Percentiles rank a stretch among this genome's conserved stretches.
Conservation (phyloP, 1,284 basidiomycete species). For the Naganishia cerealis region DNA sequence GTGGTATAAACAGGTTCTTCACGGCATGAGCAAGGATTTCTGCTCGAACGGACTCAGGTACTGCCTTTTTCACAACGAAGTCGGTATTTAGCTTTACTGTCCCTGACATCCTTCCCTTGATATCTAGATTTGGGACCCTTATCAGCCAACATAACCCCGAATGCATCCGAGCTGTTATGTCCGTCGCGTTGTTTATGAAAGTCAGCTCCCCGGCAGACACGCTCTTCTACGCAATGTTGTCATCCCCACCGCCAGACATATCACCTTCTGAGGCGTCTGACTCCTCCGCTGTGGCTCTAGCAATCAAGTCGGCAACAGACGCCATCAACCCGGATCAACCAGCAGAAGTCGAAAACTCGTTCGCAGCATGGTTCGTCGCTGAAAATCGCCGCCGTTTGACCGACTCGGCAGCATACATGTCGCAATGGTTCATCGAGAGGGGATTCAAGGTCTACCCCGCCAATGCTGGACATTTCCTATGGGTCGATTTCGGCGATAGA, state of each 20-base stretch:
- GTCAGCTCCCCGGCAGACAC: conserved; percentile 37
- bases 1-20: conserved; percentile 39
- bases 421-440: conserved; percentile 47
- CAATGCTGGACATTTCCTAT: conserved; percentile 52
- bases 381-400: conserved; percentile 45
- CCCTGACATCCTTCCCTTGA: not conserved
- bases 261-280: conserved; percentile 3
- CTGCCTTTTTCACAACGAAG: not conserved
- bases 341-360: conserved; percentile 40
- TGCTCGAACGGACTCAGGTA: conserved; percentile 53
- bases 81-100: not conserved
- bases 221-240: conserved; percentile 16
- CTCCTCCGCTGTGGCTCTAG: not conserved
- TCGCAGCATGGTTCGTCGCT: conserved; percentile 42
- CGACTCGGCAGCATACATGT: conserved; percentile 46
- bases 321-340: conserved; percentile 45
- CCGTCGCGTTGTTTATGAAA: conserved; percentile 51
- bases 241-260: conserved; percentile 19
- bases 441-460: conserved; percentile 48
- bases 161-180: conserved; percentile 51
- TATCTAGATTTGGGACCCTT: conserved; percentile 46
- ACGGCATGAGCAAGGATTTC: conserved; percentile 56
- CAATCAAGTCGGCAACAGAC: conserved; percentile 49
- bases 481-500: conserved; percentile 47
- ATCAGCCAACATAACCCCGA: conserved; percentile 54